Evolutionary conservation across 2,329 filamentous ascomycete species (phyloP), one percentile per base, ranked within the genome.

Genomic region (Pseudogymnoascus sp.): DNA sequence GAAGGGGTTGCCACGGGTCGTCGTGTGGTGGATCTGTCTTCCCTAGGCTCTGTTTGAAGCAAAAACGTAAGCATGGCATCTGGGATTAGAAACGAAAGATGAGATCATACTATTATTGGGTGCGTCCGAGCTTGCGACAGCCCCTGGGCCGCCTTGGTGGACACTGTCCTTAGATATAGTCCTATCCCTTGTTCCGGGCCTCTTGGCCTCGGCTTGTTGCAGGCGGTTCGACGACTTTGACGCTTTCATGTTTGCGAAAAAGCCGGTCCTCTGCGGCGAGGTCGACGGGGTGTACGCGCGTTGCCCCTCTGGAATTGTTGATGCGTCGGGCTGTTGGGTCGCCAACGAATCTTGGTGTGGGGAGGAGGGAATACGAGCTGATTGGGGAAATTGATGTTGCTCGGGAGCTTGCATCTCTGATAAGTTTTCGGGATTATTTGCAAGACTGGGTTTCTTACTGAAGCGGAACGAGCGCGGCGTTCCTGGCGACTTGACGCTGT

Each of bases 171-270:
- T 50, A 9, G 70, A 72, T 69, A 72, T 70, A 62, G 65, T 68
- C 60, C 33, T 59, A 6, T 72, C 71, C 63, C 77, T 72, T 26
- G 73, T 66, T 37, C 71, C 68, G 61, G 74, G 72, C 60, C 74
- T 71, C 35, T 69, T 69, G 31, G 72, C 72, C 50, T 71, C 63
- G 38, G 70, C 23, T 74, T 76, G 59, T 74, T 73, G 64, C 69
- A 74, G 40, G 70, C 77, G 77, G 46, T 73, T 77, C 5, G 78
- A 77, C 29, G 78, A 79, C 64, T 78, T 80, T 5, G 76, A 75
- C 10, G 77, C 77, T 63, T 77, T 75, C 64, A 79, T 76, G 66
- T 81, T 81, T 46, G 76, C 74, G 67, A 81, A 81, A 66, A 81
- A 79, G 72, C 71, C 70, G 35, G 66, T 44, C 35, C 42, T 63